Evolutionary conservation across 768 basidiomycete species (phyloP), one percentile per base, ranked within the genome.

Genomic region (Pseudohyphozyma bogoriensis): DNA sequence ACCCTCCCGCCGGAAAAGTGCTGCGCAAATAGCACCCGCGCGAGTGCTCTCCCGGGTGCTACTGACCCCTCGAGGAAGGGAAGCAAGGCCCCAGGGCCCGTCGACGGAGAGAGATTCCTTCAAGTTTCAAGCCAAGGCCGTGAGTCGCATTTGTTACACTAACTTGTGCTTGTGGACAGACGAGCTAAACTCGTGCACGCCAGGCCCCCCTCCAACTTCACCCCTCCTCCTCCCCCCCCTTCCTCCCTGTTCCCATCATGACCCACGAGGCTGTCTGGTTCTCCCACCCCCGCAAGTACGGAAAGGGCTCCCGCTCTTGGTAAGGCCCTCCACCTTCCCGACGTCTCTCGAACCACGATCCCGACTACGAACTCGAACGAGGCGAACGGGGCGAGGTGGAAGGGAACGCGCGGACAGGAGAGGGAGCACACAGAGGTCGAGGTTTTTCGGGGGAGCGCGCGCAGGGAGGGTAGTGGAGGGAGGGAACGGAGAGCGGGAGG

Each of bases 201-300:
- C n/a, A n/a, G n/a, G n/a, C n/a, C n/a, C 39, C 22, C 39, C 39
- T 12, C 39, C 39, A 40, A 40, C 39, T 11, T 40, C 22, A 12
- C 12, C n/a, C 18, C 22, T 35, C 50, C 50, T 51, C 51, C 46
- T 32, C 22, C 37, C 33, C 42, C 22, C 10, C 40, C 42, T 16
- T 22, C 44, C n/a, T 26, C 26, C 42, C 39, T 32, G 15, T 26
- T 40, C 44, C n/a, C 28, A 36, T 36, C 35, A 68, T 71, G 70
- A 67, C 67, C 37, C 69, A 69, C 67, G 62, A 66, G 57, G 67
- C 68, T 56, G 59, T 70, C 35, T 69, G 69, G 70, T 68, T 67
- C 63, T 61, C 60, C 47, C 70, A 60, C 62, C 70, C 69, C 37
- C 60, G 69, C 54, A 67, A 67, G 67, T 70, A 68, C 67, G 69